Percentiles rank a stretch among this genome's conserved stretches.
phyloP scores from a whole-genome alignment of 2,329 filamentous ascomycete species.

The Microcyclospora pomicola region DNA sequence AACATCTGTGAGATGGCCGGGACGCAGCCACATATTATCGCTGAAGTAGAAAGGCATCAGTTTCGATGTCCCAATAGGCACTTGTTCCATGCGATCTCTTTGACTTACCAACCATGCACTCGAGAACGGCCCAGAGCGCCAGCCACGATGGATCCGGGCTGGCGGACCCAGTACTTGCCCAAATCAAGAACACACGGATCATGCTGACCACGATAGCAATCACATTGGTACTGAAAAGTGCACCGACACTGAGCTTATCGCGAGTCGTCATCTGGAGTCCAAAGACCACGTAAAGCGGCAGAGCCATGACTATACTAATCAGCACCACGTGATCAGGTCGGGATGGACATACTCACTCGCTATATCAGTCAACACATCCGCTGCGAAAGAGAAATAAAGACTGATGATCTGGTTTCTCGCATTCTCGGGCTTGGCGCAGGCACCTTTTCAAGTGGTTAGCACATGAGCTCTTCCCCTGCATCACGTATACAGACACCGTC shows the following conservation, averaged over 20 bases:
- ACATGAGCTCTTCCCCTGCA: no score
- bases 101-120: slow-evolving; percentile 5
- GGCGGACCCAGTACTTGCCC: slow-evolving; percentile 3
- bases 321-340: background rate
- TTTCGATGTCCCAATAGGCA: no score
- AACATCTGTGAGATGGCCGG: slow-evolving; percentile 6
- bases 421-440: no score
- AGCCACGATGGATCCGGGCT: slow-evolving; percentile 5
- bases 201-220: slow-evolving; percentile 3
- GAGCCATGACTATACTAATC: slow-evolving; percentile 3
- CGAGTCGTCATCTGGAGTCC: slow-evolving; percentile 2
- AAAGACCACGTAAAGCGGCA: slow-evolving; percentile 4
- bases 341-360: background rate
- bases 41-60: background rate
- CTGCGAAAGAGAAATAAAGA: slow-evolving; percentile 1
- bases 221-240: slow-evolving; percentile 3
- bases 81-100: no score
- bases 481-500: no score
- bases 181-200: slow-evolving; percentile 5
- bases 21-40: slow-evolving; percentile 5
- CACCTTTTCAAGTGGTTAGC: no score
- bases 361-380: slow-evolving; percentile 4
- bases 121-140: slow-evolving; percentile 5
- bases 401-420: no score
- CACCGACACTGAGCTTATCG: slow-evolving; percentile 3